Evolutionary conservation across 768 basidiomycete species (phyloP).

Genomic region (Lactifluus subvellereus): DNA sequence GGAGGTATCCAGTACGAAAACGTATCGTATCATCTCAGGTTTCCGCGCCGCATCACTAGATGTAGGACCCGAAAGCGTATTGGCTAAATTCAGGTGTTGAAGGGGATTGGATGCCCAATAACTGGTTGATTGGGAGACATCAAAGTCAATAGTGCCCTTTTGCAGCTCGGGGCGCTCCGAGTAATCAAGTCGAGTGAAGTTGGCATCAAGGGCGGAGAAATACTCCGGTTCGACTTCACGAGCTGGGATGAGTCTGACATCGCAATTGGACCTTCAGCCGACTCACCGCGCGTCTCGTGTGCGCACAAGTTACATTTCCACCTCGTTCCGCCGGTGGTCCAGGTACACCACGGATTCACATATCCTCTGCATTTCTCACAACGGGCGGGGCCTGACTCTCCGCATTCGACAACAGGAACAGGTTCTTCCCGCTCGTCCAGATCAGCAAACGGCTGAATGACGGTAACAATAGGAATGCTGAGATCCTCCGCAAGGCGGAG

Average conservation of each 20-base stretch:
- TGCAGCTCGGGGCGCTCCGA: constrained; percentile 77
- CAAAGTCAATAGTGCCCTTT: constrained; percentile 89
- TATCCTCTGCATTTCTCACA: constrained; percentile 85
- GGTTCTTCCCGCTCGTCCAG: constrained; percentile 73
- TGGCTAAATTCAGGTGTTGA: constrained; percentile 46
- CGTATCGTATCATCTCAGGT: constrained; percentile 63
- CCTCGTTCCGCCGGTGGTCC: constrained; percentile 71
- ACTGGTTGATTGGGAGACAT: constrained; percentile 54
- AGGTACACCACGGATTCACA: constrained; percentile 90
- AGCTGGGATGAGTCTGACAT: constrained; percentile 1
- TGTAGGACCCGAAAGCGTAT: constrained; percentile 46
- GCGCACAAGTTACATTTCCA: constrained; percentile 94
- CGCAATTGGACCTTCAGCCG: not conserved
- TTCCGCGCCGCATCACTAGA: constrained; percentile 38
- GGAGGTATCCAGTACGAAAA: constrained; percentile 90
- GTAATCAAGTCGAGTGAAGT: constrained; percentile 74
- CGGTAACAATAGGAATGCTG: constrained; percentile 74
- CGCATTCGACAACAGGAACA: constrained; percentile 71
- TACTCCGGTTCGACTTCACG: constrained; percentile 68
- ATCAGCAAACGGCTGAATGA: constrained; percentile 88
- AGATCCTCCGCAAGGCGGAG: constrained; percentile 76
- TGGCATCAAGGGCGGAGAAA: constrained; percentile 77
- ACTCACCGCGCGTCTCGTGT: constrained; percentile 76
- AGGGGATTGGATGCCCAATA: constrained; percentile 82
- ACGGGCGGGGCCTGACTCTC: constrained; percentile 68